Evolutionary conservation across 1,284 basidiomycete genomes (phyloP), one percentile per base, ranked within the genome.

Genomic region (Tilletiaria anomala): DNA sequence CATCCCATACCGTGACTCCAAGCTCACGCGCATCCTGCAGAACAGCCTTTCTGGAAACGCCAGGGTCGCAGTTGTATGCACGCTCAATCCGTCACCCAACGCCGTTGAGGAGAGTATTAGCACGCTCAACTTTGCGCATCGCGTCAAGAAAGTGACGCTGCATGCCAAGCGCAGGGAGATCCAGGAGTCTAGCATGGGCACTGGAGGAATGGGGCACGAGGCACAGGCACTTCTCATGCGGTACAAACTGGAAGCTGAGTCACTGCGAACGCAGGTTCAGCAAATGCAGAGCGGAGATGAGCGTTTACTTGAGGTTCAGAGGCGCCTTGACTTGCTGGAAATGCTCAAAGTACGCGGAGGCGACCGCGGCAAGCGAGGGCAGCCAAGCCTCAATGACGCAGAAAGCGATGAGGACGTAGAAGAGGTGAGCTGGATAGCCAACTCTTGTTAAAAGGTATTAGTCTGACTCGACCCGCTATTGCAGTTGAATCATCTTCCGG

Each of bases 1-100:
- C 61, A 79, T 96, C 11, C 91, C 91, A 3, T 97, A 83, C 70
- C 80, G 91, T 35, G 93, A 96, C 68, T 89, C 85, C 36, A 96
- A 96, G 69, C 65, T 76, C 54, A 97, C 91, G 3, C 79, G 89
- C 23, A 79, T 97, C 69, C 75, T 97, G 5, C 89, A 96, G 66
- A 89, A 89, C 2, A 93, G 86, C 1, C 73, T 97, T 0, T 82
- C 83, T 0, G 93, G 91, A 1, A 86, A 94, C 61, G 91, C 93
- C 14, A 78, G 86, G 15, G 89, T 97, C 39, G 88, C 85, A 26
- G 91, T 97, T 20, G 83, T 96, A 45, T 94, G 88, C 63, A 96
- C 91, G 0, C 77, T 96, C 37, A 65, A 65, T 37, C 62, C 61
- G 2, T 50, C 42, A 17, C 45, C 53, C 1, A 39, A 41, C 6